A percentile compares a stretch with the other conserved stretches of the same genome.
Evolutionary conservation across 164 flowering plant genomes (phyloP).

Genomic region (Nelumbo lutea): DNA sequence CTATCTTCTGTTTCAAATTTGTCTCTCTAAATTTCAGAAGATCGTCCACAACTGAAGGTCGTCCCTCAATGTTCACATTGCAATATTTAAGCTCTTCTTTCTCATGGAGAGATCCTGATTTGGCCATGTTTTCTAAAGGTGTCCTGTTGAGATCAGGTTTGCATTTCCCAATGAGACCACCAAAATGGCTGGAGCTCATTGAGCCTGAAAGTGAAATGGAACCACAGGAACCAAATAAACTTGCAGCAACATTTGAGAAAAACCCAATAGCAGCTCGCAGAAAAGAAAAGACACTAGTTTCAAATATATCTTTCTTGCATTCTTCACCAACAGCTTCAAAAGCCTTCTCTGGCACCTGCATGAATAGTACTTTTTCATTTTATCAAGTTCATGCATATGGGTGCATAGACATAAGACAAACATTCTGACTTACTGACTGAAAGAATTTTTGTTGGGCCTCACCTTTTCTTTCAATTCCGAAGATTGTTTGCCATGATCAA

Average conservation of each 20-base stretch:
- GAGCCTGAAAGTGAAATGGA: conserved; percentile 24
- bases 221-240: conserved; percentile 43
- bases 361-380: background rate
- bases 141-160: too few species aligned
- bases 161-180: too few species aligned
- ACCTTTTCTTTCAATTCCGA: conserved; percentile 37
- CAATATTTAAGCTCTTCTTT: conserved; percentile 26
- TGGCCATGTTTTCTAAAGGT: too few species aligned
- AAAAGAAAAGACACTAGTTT: conserved; percentile 31
- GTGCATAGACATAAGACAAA: too few species aligned
- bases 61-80: conserved; percentile 16
- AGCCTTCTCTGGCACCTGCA: conserved; percentile 17
- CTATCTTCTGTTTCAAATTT: conserved; percentile 16
- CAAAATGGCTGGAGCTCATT: too few species aligned
- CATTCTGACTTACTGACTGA: too few species aligned
- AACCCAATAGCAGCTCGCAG: conserved; percentile 61
- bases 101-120: conserved; percentile 5
- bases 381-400: background rate
- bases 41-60: conserved; percentile 13
- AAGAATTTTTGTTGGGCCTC: background rate
- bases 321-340: conserved; percentile 22
- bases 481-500: conserved; percentile 26
- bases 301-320: conserved; percentile 21
- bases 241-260: conserved; percentile 48
- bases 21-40: conserved; percentile 13